Conservation (phyloP, 257 asterid species). For the Solanum lignicaule region DNA sequence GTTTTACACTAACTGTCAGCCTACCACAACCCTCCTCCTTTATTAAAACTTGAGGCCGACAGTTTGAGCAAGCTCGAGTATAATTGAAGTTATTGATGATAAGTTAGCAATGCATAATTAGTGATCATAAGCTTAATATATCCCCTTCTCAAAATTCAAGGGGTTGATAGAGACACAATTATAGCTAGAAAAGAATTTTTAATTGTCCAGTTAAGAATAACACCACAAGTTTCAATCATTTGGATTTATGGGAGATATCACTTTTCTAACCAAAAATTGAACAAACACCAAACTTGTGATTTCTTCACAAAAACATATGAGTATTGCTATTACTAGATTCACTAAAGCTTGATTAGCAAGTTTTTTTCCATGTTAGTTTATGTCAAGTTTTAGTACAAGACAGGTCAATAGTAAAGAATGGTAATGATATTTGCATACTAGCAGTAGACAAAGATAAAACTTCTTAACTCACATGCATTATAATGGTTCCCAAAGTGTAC, state of each 20-base stretch:
- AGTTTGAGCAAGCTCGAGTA: too few species aligned
- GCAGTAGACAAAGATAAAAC: background rate
- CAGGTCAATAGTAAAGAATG: background rate
- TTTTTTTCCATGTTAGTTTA: background rate
- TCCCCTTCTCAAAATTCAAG: background rate
- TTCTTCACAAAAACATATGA: background rate
- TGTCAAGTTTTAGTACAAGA: background rate
- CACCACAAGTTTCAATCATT: background rate
- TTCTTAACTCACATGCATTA: background rate
- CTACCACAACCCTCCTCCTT: background rate
- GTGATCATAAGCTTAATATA: background rate
- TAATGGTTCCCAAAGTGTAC: background rate
- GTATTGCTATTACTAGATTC: background rate
- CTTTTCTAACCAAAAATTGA: background rate
- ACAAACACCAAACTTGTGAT: background rate
- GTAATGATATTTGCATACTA: background rate
- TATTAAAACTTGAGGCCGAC: background rate
- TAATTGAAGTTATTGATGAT: background rate
- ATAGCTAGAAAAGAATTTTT: background rate
- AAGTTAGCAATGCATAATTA: background rate
- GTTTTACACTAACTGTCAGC: background rate
- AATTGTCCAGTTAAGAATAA: background rate
- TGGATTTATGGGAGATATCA: background rate
- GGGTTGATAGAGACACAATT: background rate
- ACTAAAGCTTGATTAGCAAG: background rate